Evolutionary conservation across 1,284 basidiomycete genomes (phyloP).

Genomic region (Apiotrichum akiyoshidainum): DNA sequence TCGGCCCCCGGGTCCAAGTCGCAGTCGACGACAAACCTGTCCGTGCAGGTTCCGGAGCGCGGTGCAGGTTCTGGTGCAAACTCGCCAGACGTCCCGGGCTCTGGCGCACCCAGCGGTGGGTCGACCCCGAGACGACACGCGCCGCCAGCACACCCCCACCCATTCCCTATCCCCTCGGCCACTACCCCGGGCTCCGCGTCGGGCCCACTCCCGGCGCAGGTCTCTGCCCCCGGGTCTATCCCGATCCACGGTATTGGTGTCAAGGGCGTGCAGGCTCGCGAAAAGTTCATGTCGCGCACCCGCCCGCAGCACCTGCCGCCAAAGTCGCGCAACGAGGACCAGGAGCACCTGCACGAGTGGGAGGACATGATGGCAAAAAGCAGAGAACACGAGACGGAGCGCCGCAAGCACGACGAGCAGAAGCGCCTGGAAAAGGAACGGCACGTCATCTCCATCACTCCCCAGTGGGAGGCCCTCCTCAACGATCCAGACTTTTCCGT

Average conservation of each 20-base stretch:
- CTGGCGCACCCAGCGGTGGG: slow-evolving; percentile 10
- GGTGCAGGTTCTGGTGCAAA: too few relatives aligned
- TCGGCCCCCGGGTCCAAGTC: too few relatives aligned
- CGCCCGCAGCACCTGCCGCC: slow-evolving; percentile 79
- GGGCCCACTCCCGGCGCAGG: background rate
- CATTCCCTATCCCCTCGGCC: slow-evolving; percentile 34
- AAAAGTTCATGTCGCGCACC: slow-evolving; percentile 53
- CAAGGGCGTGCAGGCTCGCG: slow-evolving; percentile 42
- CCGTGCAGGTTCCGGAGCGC: background rate
- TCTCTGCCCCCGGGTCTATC: slow-evolving; percentile 3
- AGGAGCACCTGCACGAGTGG: slow-evolving; percentile 82
- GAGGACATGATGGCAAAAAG: slow-evolving; percentile 74
- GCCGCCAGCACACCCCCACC: slow-evolving; percentile 45
- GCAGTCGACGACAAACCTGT: background rate
- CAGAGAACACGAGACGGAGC: slow-evolving; percentile 36
- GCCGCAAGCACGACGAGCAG: slow-evolving; percentile 25
- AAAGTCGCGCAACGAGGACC: slow-evolving; percentile 74
- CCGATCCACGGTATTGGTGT: slow-evolving; percentile 27
- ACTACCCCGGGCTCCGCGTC: slow-evolving; percentile 3
- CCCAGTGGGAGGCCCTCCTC: slow-evolving; percentile 45
- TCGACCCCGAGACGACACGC: slow-evolving; percentile 33
- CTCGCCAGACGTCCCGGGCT: background rate
- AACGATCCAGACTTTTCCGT: slow-evolving; percentile 26
- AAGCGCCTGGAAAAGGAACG: slow-evolving; percentile 37
- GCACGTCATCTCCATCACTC: slow-evolving; percentile 32